Evolutionary conservation across 2,329 filamentous ascomycete genomes (phyloP), one percentile per base, ranked within the genome.

Genomic region (Talaromyces sp.): DNA sequence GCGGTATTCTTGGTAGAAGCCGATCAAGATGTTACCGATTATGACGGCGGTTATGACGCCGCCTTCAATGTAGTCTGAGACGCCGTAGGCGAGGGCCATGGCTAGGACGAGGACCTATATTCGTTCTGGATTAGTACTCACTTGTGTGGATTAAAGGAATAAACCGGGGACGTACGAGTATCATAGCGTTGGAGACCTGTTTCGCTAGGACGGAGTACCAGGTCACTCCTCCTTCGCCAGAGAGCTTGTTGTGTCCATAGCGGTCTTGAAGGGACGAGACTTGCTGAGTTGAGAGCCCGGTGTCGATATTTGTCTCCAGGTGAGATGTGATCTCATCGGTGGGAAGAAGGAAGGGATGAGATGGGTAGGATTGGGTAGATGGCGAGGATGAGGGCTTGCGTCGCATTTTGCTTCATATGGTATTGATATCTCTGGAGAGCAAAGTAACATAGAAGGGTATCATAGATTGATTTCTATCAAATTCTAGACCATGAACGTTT

Each of bases 61-160:
- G 27, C 84, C 85, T 76, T 87, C 85, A 63, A 87, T 82, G 67
- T 81, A 86, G 70, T 86, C 84, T 48, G 80, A 74, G 47, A 85
- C 83, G 52, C 82, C 84, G 70, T 83, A 84, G 67, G 82, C 83
- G 56, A 85, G 80, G 66, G 86, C 87, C 87, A 91, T 91, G 72
- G 90, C 90, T 72, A 91, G 87, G 70, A 92, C 82, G 70, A 93
- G 87, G 68, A 91, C 88, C 89, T 91, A 67, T 14, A 24, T 24
- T 47, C 14, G 16, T 33, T 16, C n/a, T 10, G 13, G 8, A 14
- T 52, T 33, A 33, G 48, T 16, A 47, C 43, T 19, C 8, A 22
- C 10, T 50, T 10, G 13, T 10, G 22, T 31, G 3, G 24, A 7
- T n/a, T 4, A 50, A 24, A 27, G 27, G 16, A 22, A 5, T 7